Evolutionary conservation across 345 rosid species (phyloP).

Genomic region (Bruguiera gymnorhiza): DNA sequence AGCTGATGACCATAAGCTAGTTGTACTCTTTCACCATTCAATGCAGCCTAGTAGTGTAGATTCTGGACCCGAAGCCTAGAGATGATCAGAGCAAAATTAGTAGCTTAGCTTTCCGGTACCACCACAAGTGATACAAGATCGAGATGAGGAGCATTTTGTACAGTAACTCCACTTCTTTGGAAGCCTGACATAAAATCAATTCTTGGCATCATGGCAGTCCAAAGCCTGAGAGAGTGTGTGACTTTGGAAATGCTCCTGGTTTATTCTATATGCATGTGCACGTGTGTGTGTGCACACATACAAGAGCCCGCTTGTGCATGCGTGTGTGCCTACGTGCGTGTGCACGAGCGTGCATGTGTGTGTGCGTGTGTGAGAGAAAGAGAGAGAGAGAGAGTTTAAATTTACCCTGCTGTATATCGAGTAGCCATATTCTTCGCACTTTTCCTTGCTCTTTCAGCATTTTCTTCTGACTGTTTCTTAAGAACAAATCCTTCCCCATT

Average conservation of each 20-base stretch:
- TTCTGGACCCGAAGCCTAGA: background rate
- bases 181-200: slow-evolving; percentile 48
- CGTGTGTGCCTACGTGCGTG: too few species aligned
- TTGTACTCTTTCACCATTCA: background rate
- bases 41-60: background rate
- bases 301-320: background rate
- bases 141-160: slow-evolving; percentile 76
- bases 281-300: background rate
- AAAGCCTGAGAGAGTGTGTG: background rate
- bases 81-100: slow-evolving; percentile 21
- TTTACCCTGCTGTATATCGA: slow-evolving; percentile 91
- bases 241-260: background rate
- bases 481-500: slow-evolving; percentile 89
- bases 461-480: slow-evolving; percentile 66
- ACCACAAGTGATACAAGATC: slow-evolving; percentile 65
- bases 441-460: slow-evolving; percentile 73
- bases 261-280: background rate
- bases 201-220: background rate
- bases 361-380: too few species aligned
- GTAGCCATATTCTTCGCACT: slow-evolving; percentile 81
- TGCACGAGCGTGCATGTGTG: too few species aligned
- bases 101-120: slow-evolving; percentile 68
- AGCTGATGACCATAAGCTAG: too few species aligned
- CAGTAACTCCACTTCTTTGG: slow-evolving; percentile 99
- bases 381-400: background rate